Percentiles rank a stretch among this genome's conserved stretches.
Conservation (phyloP, 441 rosid genomes). For the Geranium incanum region DNA sequence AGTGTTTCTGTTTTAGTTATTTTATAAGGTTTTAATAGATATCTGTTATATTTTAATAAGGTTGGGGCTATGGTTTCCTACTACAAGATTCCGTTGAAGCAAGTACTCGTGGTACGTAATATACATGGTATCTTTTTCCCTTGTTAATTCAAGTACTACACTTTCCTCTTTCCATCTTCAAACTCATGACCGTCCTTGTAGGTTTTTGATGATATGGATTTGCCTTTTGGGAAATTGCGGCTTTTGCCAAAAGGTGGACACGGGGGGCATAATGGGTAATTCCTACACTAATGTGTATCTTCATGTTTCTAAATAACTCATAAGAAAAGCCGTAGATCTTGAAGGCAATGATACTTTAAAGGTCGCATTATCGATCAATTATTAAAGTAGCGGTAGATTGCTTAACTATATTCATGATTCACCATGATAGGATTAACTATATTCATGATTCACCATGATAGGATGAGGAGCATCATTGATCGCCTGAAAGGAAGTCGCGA, state of each 20-base stretch:
- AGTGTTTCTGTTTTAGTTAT: constrained; percentile 2
- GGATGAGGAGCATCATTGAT: constrained; percentile 84
- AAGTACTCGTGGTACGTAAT: constrained; percentile 68
- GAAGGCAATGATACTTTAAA: no score
- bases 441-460: constrained; percentile 23
- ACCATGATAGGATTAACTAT: no score
- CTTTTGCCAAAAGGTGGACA: constrained; percentile 97
- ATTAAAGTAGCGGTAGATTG: background rate
- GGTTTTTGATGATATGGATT: constrained; percentile 89
- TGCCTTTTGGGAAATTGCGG: constrained; percentile 80
- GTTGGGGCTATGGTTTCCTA: constrained; percentile 78
- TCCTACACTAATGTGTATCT: constrained; percentile 8
- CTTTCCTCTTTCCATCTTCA: constrained; percentile 10
- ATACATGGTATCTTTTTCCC: constrained; percentile 6
- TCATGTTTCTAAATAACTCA: background rate
- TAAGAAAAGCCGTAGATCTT: no score
- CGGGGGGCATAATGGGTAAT: constrained; percentile 95
- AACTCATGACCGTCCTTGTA: constrained; percentile 23
- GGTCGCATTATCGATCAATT: background rate
- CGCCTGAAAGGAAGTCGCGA: constrained; percentile 79
- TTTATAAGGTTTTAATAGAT: constrained; percentile 15
- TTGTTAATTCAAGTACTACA: constrained; percentile 9
- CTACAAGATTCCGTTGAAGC: constrained; percentile 84
- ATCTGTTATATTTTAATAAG: constrained; percentile 33
- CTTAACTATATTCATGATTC: no score